phyloP scores from a whole-genome alignment of 1,284 basidiomycete genomes.

The Cryptococcus wingfieldii region DNA sequence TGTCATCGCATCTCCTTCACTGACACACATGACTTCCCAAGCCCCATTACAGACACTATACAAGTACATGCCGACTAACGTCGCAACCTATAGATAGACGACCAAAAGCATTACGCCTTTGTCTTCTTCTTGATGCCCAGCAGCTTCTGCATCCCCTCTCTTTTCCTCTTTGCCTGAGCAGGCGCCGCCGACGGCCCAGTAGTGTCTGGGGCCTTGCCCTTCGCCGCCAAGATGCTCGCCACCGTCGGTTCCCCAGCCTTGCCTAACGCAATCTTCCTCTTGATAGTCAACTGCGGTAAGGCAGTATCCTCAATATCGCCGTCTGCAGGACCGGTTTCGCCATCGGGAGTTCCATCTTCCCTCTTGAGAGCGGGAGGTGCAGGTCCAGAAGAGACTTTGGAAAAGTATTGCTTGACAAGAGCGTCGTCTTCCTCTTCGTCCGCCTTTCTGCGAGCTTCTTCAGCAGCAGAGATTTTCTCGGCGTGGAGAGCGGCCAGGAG shows the following conservation, averaged over 20 bases:
- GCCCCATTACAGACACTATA: background rate
- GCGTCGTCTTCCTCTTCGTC: slow-evolving; percentile 89
- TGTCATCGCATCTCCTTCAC: too few species aligned
- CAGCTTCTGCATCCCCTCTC: slow-evolving; percentile 45
- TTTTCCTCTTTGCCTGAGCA: slow-evolving; percentile 59
- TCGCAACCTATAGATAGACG: background rate
- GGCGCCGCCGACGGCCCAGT: slow-evolving; percentile 31
- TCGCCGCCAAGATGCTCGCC: slow-evolving; percentile 66
- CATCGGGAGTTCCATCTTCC: slow-evolving; percentile 25
- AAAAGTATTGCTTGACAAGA: slow-evolving; percentile 78
- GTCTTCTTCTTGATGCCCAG: slow-evolving; percentile 59
- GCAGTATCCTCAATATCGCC: slow-evolving; percentile 11
- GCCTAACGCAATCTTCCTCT: slow-evolving; percentile 56
- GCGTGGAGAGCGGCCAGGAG: slow-evolving; percentile 39
- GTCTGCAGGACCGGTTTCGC: slow-evolving; percentile 1
- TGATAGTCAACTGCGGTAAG: slow-evolving; percentile 59
- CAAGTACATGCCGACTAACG: background rate
- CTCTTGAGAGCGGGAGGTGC: slow-evolving; percentile 35
- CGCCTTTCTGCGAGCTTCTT: slow-evolving; percentile 51
- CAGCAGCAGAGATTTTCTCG: slow-evolving; percentile 52
- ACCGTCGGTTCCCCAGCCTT: slow-evolving; percentile 59
- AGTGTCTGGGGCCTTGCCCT: slow-evolving; percentile 58
- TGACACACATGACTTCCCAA: background rate
- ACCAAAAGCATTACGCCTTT: background rate
- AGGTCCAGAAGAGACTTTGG: slow-evolving; percentile 56